Evolutionary conservation across 345 rosid species (phyloP).

Genomic region (Dovyalis caffra): DNA sequence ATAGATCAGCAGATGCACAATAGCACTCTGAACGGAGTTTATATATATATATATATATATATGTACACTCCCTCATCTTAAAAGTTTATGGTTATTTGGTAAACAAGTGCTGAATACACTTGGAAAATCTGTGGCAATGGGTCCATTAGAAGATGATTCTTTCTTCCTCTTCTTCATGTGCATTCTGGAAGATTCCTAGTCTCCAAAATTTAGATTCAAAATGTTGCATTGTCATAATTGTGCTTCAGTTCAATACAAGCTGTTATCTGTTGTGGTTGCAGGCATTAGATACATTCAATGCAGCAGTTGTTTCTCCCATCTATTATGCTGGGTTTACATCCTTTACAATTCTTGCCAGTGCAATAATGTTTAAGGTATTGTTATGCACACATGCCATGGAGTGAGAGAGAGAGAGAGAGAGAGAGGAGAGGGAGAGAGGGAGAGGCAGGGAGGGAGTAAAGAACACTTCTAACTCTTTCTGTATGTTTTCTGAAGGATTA

Average conservation of each 20-base stretch:
- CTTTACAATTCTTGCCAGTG: slow-evolving; percentile 73
- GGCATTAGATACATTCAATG: slow-evolving; percentile 81
- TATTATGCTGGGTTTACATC: slow-evolving; percentile 78
- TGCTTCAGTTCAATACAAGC: neutral
- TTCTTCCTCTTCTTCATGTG: neutral
- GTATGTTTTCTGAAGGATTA: slow-evolving; percentile 45
- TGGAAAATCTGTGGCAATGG: neutral
- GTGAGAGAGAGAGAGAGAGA: neutral
- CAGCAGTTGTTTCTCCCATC: slow-evolving; percentile 72
- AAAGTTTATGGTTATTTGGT: neutral
- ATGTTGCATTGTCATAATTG: neutral
- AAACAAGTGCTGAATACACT: neutral
- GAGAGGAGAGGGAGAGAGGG: neutral
- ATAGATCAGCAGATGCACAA: neutral
- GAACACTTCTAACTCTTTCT: neutral
- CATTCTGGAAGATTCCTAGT: neutral
- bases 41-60: too few species aligned
- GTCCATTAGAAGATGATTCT: neutral
- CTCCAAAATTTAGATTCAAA: neutral
- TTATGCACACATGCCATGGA: neutral
- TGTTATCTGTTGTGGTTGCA: slow-evolving; percentile 34
- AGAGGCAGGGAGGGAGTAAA: neutral
- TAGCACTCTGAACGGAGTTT: neutral
- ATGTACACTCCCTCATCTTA: neutral
- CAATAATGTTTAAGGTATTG: slow-evolving; percentile 79